Conservation (phyloP, 2,329 filamentous ascomycete genomes). For the Dactylonectria macrodidyma region DNA sequence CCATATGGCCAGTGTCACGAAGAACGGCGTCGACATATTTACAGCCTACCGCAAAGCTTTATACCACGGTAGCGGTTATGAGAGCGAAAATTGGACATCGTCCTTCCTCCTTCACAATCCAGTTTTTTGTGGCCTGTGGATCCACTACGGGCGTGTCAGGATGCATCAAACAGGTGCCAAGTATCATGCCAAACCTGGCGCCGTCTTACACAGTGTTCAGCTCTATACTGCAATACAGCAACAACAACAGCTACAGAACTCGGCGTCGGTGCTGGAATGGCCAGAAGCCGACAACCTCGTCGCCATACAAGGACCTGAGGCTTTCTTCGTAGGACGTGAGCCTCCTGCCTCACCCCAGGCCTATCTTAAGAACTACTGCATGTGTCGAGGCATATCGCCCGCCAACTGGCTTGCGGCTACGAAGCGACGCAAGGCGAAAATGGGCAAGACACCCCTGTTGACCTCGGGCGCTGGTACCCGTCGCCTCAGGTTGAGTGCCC, state of each 20-base stretch:
- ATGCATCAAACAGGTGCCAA: not conserved
- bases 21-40: too few species aligned
- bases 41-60: too few species aligned
- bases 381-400: conserved; percentile 1
- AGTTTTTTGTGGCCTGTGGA: conserved; percentile 17
- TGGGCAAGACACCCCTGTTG: not conserved
- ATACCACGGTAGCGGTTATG: not conserved
- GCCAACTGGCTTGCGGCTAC: conserved; percentile 1
- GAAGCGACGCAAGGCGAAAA: conserved; percentile 2
- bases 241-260: not conserved
- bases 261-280: not conserved
- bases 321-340: conserved; percentile 10
- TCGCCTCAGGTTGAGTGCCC: not conserved
- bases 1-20: not conserved
- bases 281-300: not conserved
- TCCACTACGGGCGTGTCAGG: conserved; percentile 1
- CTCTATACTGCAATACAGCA: not conserved
- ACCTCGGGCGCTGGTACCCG: not conserved
- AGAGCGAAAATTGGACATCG: not conserved
- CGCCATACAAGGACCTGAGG: not conserved
- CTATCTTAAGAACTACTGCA: conserved; percentile 15
- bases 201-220: not conserved
- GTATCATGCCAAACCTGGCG: conserved; percentile 1
- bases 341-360: not conserved
- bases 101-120: conserved; percentile 4